Evolutionary conservation across 2,329 filamentous ascomycete genomes (phyloP).

Genomic region (Phoma sp.): DNA sequence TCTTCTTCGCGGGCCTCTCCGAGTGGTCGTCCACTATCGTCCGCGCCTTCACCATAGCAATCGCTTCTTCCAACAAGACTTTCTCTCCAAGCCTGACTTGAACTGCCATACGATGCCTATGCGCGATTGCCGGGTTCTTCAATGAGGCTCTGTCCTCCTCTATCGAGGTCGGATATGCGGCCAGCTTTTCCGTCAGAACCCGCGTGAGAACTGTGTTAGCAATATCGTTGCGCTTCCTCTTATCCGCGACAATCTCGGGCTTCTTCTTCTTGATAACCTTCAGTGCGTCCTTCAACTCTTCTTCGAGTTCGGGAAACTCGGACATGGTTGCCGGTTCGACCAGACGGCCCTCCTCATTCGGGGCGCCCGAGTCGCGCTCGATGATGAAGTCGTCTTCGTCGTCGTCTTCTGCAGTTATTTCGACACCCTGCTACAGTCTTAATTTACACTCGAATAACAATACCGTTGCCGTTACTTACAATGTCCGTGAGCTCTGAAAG

Average conservation of each 20-base stretch:
- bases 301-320: conserved; percentile 26
- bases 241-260: conserved; percentile 14
- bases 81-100: conserved; percentile 31
- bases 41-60: conserved; percentile 9
- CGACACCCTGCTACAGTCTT: conserved; percentile 1
- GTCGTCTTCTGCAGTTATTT: conserved; percentile 9
- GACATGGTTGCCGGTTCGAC: conserved; percentile 13
- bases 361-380: conserved; percentile 33
- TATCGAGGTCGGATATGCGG: conserved; percentile 19
- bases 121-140: conserved; percentile 6
- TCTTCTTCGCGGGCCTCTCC: conserved; percentile 8
- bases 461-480: neutral
- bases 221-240: conserved; percentile 22
- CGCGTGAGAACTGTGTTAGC: conserved; percentile 12
- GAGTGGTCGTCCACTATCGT: neutral
- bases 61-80: conserved; percentile 22
- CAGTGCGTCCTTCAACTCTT: conserved; percentile 23
- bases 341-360: conserved; percentile 25
- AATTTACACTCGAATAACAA: neutral
- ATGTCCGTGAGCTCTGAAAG: conserved; percentile 9
- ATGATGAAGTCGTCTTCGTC: conserved; percentile 27
- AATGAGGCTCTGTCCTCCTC: conserved; percentile 22
- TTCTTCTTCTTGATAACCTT: conserved; percentile 23
- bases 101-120: conserved; percentile 28
- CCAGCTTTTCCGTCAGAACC: conserved; percentile 21